phyloP scores from a whole-genome alignment of 2,329 filamentous ascomycete species.

The Fusarium subglutinans region DNA sequence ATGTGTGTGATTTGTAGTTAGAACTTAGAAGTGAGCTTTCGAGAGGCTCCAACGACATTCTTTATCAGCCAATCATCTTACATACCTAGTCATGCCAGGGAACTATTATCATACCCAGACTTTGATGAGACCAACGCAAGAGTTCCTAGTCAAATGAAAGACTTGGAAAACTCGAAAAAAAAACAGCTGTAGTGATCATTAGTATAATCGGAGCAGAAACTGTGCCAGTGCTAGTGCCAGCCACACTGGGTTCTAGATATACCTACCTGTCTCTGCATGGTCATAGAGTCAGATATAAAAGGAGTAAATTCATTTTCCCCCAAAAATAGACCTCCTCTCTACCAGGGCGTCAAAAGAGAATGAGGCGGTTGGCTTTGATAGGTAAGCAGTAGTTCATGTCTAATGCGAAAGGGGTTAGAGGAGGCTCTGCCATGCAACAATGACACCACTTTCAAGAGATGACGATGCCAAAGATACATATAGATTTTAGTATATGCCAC shows the following conservation, averaged over 20 bases:
- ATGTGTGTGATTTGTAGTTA: neutral
- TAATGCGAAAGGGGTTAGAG: constrained; percentile 32
- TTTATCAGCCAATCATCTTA: neutral
- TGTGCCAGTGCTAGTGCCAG: neutral
- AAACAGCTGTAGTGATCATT: neutral
- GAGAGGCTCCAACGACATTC: neutral
- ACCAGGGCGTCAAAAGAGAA: constrained; percentile 18
- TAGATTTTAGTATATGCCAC: neutral
- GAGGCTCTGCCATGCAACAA: constrained; percentile 21
- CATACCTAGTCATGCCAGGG: neutral
- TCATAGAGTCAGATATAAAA: neutral
- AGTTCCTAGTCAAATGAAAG: neutral
- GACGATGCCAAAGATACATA: neutral
- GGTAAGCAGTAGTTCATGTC: constrained; percentile 14
- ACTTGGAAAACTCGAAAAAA: neutral
- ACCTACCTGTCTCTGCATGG: neutral
- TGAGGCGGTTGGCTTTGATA: constrained; percentile 13
- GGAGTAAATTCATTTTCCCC: neutral
- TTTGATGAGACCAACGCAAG: neutral
- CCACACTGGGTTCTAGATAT: neutral
- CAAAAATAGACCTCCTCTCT: neutral
- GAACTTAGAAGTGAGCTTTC: neutral
- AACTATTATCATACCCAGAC: neutral
- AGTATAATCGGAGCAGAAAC: neutral
- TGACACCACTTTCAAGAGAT: constrained; percentile 15